Conservation (phyloP, 169 alveolate species). For the Eimeria praecox region DNA sequence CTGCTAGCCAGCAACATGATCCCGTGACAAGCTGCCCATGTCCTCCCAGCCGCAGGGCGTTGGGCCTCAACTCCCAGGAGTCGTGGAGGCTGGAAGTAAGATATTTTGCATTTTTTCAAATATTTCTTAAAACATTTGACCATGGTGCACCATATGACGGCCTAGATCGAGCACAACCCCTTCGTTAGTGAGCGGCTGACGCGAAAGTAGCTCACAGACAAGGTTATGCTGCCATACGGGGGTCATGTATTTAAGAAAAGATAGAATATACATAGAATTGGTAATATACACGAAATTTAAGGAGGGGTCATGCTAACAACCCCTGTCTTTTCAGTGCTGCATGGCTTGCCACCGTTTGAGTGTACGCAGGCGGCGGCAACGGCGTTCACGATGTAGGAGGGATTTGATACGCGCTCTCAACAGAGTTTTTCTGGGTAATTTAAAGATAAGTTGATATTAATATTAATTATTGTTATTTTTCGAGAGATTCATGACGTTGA, state of each 20-base stretch:
- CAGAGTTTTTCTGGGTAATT: not conserved
- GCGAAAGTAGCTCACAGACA: too few species aligned
- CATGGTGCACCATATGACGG: too few species aligned
- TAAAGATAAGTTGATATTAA: not conserved
- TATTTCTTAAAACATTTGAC: too few species aligned
- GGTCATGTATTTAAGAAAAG: not conserved
- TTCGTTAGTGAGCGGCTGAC: too few species aligned
- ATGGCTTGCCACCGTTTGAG: not conserved
- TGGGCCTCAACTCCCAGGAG: too few species aligned
- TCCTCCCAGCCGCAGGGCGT: too few species aligned
- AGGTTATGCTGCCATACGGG: not conserved
- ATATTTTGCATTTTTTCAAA: too few species aligned
- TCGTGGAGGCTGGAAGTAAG: too few species aligned
- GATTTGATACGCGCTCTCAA: not conserved
- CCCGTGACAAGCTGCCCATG: too few species aligned
- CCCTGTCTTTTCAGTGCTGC: not conserved
- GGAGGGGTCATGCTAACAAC: not conserved
- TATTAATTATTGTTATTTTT: not conserved
- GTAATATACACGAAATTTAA: not conserved
- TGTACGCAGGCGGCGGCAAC: not conserved
- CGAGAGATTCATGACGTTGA: not conserved
- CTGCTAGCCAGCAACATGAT: not conserved
- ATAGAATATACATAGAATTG: not conserved
- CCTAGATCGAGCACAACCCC: not conserved
- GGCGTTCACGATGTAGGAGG: not conserved